Evolutionary conservation across 345 rosid genomes (phyloP).

Genomic region (Carallia brachiata): DNA sequence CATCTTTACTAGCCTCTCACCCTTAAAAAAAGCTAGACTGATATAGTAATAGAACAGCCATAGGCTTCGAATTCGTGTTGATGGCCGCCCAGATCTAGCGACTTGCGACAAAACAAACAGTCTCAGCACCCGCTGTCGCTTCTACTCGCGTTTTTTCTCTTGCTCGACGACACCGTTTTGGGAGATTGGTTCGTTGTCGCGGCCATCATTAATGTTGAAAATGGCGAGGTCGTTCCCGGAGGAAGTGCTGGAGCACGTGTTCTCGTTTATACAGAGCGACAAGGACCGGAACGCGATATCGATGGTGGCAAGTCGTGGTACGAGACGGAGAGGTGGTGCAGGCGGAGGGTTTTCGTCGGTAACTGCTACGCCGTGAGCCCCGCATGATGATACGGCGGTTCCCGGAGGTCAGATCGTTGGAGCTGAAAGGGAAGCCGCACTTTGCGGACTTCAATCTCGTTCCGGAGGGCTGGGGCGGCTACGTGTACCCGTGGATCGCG

Average conservation of each 20-base stretch:
- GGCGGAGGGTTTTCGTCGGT: conserved; percentile 66
- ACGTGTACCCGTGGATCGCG: conserved; percentile 70
- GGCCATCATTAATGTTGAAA: conserved; percentile 13
- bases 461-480: conserved; percentile 96
- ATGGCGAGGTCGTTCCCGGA: conserved; percentile 71
- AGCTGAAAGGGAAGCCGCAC: conserved; percentile 94
- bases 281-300: conserved; percentile 82
- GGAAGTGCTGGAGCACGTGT: conserved; percentile 76
- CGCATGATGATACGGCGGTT: conserved; percentile 54
- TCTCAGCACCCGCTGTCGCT: neutral
- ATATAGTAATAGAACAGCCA: neutral
- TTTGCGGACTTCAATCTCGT: conserved; percentile 93
- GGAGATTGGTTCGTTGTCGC: too few species aligned
- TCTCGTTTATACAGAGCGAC: conserved; percentile 59
- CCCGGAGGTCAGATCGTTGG: conserved; percentile 73
- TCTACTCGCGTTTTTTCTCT: too few species aligned
- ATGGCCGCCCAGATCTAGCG: conserved; percentile 77
- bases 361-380: conserved; percentile 91
- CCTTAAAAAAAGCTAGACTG: too few species aligned
- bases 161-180: too few species aligned
- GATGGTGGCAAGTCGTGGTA: conserved; percentile 90
- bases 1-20: too few species aligned
- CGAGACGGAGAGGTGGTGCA: conserved; percentile 64
- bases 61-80: conserved; percentile 17
- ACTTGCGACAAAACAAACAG: neutral